Evolutionary conservation across 257 asterid genomes (phyloP), one percentile per base, ranked within the genome.

Genomic region (Jasminum sambac): DNA sequence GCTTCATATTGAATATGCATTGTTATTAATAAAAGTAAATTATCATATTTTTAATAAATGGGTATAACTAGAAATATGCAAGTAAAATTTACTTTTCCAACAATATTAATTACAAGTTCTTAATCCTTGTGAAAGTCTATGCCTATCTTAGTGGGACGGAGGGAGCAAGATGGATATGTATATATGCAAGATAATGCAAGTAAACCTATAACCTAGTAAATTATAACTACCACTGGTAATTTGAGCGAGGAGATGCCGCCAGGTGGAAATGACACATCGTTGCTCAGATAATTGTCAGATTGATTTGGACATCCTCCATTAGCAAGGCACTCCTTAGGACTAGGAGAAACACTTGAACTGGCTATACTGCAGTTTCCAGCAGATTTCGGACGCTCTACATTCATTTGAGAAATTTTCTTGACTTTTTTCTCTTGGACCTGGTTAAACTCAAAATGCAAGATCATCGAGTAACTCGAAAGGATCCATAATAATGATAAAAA

Each of bases 391-490:
- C 82, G 79, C 73, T 84, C 86, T 26, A 78, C 63, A 76, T 84
- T 89, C 70, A 89, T 77, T 10, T 85, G 88, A 58, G 84, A 78
- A 63, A 87, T 66, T 81, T 85, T 89, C 88, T 85, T 89, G 67
- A 89, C 73, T 75, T 82, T 85, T 84, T 85, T 89, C 84, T 89
- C 96, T 81, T 87, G 96, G 78, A 89, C 92, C 96, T 89, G 84
- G 84, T 71, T 60, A 74, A 69, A 77, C 65, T 42, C 70, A 61
- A 68, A 76, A 44, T 9, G 30, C 11, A 64, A 34, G 40, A 61
- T 74, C 50, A 63, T 43, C 25, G 4, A 4, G 30, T 17, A 17
- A 8, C 13, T 17, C 19, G 9, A 52, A 13, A 7, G 61, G 21
- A 52, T 17, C 30, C 17, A 13, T 52, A 17, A 8, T 8, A 52